These are phyloP conservation scores for Colletotrichum lindemuthianum DNA, from an alignment of 2,329 filamentous ascomycete genomes.

Conservation along the genomic window DNA sequence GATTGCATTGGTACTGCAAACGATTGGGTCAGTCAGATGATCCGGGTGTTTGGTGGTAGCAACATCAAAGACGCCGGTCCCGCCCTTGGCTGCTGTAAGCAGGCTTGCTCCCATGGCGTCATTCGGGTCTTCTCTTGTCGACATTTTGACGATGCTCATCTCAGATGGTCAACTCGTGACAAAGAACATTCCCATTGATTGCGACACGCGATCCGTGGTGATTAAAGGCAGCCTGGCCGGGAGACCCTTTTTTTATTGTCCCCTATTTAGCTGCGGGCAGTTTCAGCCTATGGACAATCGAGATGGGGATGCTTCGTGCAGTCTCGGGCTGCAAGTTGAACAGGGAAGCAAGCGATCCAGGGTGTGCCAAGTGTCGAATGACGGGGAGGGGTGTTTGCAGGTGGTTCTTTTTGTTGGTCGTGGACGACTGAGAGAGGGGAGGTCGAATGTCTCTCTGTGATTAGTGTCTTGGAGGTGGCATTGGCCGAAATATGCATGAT, in stretches of 20 bases:
- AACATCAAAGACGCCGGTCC: not conserved
- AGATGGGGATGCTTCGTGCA: constrained; percentile 15
- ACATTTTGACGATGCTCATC: constrained; percentile 5
- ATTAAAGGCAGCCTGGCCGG: constrained; percentile 19
- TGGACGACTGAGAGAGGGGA: too few relatives aligned
- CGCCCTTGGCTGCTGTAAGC: not conserved
- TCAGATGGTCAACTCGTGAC: constrained; percentile 13
- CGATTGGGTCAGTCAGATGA: not conserved
- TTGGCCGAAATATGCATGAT: constrained; percentile 25
- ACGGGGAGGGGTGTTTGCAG: constrained; percentile 5
- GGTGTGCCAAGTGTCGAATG: constrained; percentile 5
- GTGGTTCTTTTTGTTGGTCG: too few relatives aligned
- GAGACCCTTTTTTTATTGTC: constrained; percentile 10
- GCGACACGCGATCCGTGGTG: constrained; percentile 27
- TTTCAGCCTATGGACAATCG: constrained; percentile 26
- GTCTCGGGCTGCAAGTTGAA: not conserved
- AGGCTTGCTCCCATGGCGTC: constrained; percentile 15
- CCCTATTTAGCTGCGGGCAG: constrained; percentile 21
- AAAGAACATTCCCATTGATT: constrained; percentile 10
- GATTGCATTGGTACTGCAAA: constrained; percentile 9
- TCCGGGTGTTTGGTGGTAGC: not conserved
- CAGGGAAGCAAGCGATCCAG: not conserved
- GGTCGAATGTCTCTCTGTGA: constrained; percentile 22
- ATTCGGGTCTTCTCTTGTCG: not conserved
- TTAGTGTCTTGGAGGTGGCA: constrained; percentile 26